Percentiles rank a stretch among this genome's conserved stretches.
Evolutionary conservation across 768 basidiomycete species (phyloP).

Genomic region (Trametes maxima): DNA sequence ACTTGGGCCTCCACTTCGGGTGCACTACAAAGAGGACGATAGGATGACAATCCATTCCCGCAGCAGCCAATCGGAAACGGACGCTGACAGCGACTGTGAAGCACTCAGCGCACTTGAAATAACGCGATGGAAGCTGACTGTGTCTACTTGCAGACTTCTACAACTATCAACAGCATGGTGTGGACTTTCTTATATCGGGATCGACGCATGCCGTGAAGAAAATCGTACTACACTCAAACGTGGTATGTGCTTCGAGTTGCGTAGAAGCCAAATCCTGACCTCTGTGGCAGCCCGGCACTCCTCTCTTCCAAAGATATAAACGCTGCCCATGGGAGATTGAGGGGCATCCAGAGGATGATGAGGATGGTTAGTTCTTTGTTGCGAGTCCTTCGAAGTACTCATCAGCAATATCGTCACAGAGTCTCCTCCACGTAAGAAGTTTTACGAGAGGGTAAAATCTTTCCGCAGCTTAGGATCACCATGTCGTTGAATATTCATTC

Average conservation of each 20-base stretch:
- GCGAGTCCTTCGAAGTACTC: not conserved
- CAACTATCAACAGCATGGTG: slow-evolving; percentile 90
- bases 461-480: not conserved
- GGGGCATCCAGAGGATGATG: slow-evolving; percentile 77
- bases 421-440: slow-evolving; percentile 72
- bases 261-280: not conserved
- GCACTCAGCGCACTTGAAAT: not conserved
- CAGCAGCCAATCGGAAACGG: slow-evolving; percentile 43
- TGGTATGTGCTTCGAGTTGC: slow-evolving; percentile 50
- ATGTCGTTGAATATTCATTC: not conserved
- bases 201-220: slow-evolving; percentile 75
- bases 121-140: slow-evolving; percentile 5
- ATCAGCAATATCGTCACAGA: slow-evolving; percentile 44
- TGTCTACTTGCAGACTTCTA: slow-evolving; percentile 65
- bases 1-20: slow-evolving; percentile 73
- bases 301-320: slow-evolving; percentile 88
- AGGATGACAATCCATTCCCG: slow-evolving; percentile 82
- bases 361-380: slow-evolving; percentile 57
- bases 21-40: slow-evolving; percentile 88
- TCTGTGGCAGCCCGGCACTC: slow-evolving; percentile 73
- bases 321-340: slow-evolving; percentile 91
- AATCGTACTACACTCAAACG: slow-evolving; percentile 85
- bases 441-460: slow-evolving; percentile 62
- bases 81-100: slow-evolving; percentile 54
- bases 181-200: slow-evolving; percentile 83